Base-by-base conservation (phyloP, 192 early-diverging fungal genomes). In the Endogone sp. region DNA sequence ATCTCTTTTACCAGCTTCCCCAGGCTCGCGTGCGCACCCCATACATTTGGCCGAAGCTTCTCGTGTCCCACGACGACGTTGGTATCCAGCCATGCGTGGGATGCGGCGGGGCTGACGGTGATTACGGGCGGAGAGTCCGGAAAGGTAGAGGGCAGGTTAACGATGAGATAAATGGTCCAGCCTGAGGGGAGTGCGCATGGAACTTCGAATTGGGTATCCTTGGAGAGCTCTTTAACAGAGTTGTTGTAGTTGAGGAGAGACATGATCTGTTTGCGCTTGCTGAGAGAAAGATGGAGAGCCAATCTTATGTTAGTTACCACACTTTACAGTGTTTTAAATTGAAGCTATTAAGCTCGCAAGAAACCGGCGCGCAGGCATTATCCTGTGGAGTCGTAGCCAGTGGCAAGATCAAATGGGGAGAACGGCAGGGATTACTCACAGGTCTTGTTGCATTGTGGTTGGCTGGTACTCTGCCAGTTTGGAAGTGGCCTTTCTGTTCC, bases 1-100 rank as follows among this genome's bases (percentile, higher is more conserved):
- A 89, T 84, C n/a, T 86, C 84, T 60, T 82, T 76, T 30, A 88
- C 72, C 23, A 88, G 65, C 58, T 71, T 72, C 2, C 88, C 86
- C 21, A 89, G 61, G 54, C 74, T 82, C 3, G 71, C 71, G 56
- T 76, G 74, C 0, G 62, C 62, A 8, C 74, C 72, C 84, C 84
- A 85, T 22, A 59, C 71, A 0, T 73, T 75, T 25, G 79, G 78
- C 57, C 57, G 57, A 2, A 79, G 65, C 58, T 73, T 61, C 3
- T 79, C 82, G 62, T 81, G 85, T 44, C 80, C 76, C 20, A 75
- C 79, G n/a, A 88, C 80, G 37, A 77, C 71, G 20, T 76, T 68
- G 3, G 68, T 60, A 44, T 85, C 79, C 2, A 88, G 73, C 86
- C 83, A 88, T 6, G 85, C 78, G 65, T 86, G 86, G 44, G 84